Evolutionary conservation across 306 rosid genomes (phyloP).

Genomic region (Gastrolobium villosum): DNA sequence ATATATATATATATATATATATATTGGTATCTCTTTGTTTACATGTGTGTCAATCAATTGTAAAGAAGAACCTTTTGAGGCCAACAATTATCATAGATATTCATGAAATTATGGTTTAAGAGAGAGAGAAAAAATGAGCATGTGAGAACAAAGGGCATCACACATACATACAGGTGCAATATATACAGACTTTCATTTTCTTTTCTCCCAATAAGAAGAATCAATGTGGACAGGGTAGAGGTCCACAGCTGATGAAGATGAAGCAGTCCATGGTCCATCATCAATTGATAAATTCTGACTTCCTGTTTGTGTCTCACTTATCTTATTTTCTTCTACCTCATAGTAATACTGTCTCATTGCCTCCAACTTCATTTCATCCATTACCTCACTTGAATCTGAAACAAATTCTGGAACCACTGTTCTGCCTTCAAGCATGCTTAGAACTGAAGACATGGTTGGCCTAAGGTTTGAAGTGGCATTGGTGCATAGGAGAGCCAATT

Average conservation of each 20-base stretch:
- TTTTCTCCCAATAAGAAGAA: slow-evolving; percentile 46
- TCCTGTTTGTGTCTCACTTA: neutral
- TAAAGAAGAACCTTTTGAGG: too few species aligned
- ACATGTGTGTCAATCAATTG: too few species aligned
- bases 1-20: too few species aligned
- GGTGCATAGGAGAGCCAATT: slow-evolving; percentile 56
- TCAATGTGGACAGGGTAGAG: slow-evolving; percentile 31
- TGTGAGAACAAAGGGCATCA: neutral
- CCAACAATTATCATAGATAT: neutral
- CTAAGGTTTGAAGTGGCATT: slow-evolving; percentile 36
- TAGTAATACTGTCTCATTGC: slow-evolving; percentile 43
- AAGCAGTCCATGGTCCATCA: slow-evolving; percentile 16
- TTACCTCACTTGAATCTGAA: slow-evolving; percentile 42
- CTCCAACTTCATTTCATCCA: slow-evolving; percentile 49
- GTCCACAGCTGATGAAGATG: slow-evolving; percentile 39
- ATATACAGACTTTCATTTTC: neutral
- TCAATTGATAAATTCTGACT: neutral
- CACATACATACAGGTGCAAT: too few species aligned
- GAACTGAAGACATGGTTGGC: slow-evolving; percentile 50
- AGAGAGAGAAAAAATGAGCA: neutral
- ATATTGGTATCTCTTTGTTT: too few species aligned
- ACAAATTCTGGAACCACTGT: slow-evolving; percentile 33
- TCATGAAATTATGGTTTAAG: neutral
- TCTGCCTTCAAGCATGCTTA: slow-evolving; percentile 54
- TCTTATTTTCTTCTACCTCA: slow-evolving; percentile 31